phyloP scores from a whole-genome alignment of 768 basidiomycete species.

The Rhodotorula graminis region DNA sequence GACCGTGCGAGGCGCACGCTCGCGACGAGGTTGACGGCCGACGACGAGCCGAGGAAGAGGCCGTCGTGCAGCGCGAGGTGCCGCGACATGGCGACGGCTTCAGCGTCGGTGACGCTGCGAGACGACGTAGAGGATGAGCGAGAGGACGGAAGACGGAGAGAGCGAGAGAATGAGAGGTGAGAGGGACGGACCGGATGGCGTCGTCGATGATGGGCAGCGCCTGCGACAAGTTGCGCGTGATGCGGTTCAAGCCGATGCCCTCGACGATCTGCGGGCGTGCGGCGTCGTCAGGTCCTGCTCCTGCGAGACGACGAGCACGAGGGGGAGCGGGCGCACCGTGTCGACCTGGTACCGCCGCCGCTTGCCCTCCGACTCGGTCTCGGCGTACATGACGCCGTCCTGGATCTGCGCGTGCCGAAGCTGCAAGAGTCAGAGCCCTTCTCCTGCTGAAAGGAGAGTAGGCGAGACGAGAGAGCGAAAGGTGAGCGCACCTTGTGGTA shows the following conservation, averaged over 20 bases:
- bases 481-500: conserved; percentile 70
- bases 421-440: too few species aligned
- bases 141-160: background rate
- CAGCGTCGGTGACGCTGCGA: conserved; percentile 78
- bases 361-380: conserved; percentile 86
- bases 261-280: conserved; percentile 40
- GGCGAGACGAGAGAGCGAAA: background rate
- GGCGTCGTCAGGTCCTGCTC: too few species aligned
- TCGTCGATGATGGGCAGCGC: conserved; percentile 82
- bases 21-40: conserved; percentile 92
- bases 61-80: conserved; percentile 87
- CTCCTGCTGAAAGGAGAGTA: too few species aligned
- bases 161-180: background rate
- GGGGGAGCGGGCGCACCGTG: conserved; percentile 49
- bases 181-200: conserved; percentile 64
- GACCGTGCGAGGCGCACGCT: conserved; percentile 72
- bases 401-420: conserved; percentile 56
- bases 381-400: conserved; percentile 89
- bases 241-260: conserved; percentile 80
- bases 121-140: too few species aligned
- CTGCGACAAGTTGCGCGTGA: conserved; percentile 83
- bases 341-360: conserved; percentile 91
- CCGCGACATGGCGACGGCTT: conserved; percentile 93
- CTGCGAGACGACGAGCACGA: too few species aligned
- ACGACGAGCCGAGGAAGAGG: conserved; percentile 89